phyloP scores from a whole-genome alignment of 805 yeast genomes.

The Metschnikowia lachancei region DNA sequence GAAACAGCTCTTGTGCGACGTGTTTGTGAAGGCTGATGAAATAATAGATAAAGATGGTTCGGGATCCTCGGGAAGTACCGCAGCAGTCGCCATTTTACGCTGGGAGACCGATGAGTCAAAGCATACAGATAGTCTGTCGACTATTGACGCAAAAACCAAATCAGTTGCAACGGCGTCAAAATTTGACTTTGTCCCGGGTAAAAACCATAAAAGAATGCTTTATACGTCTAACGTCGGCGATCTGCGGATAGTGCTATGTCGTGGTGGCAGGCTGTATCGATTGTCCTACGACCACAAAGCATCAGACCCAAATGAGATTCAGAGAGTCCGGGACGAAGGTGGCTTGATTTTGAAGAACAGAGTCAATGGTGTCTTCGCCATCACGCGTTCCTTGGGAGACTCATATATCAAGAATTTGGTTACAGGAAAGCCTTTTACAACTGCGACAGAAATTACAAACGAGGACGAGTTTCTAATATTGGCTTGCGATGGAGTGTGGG shows the following conservation, averaged over 20 bases:
- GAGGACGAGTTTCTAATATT: constrained; percentile 77
- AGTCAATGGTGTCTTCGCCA: constrained; percentile 94
- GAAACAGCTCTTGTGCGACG: constrained; percentile 60
- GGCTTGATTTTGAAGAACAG: constrained; percentile 87
- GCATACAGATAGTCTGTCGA: constrained; percentile 5
- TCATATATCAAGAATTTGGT: constrained; percentile 87
- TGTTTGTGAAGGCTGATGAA: constrained; percentile 75
- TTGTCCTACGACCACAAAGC: constrained; percentile 94
- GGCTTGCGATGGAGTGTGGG: constrained; percentile 98
- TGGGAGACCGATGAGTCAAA: constrained; percentile 57
- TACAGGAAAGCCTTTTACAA: constrained; percentile 88
- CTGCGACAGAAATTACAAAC: constrained; percentile 68
- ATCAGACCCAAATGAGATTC: constrained; percentile 71
- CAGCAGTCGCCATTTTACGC: constrained; percentile 85
- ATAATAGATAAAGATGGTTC: constrained; percentile 56
- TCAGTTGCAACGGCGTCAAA: constrained; percentile 3
- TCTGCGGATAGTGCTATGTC: constrained; percentile 73
- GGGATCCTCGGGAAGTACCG: constrained; percentile 89
- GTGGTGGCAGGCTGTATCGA: constrained; percentile 73
- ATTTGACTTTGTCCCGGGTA: constrained; percentile 49
- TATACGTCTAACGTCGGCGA: constrained; percentile 97
- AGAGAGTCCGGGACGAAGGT: constrained; percentile 72
- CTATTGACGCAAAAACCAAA: constrained; percentile 13
- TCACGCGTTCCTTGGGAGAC: constrained; percentile 90
- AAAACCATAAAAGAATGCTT: constrained; percentile 64